Base-by-base conservation (phyloP, 176 grass and related monocot genomes). In the Cocos nucifera region DNA sequence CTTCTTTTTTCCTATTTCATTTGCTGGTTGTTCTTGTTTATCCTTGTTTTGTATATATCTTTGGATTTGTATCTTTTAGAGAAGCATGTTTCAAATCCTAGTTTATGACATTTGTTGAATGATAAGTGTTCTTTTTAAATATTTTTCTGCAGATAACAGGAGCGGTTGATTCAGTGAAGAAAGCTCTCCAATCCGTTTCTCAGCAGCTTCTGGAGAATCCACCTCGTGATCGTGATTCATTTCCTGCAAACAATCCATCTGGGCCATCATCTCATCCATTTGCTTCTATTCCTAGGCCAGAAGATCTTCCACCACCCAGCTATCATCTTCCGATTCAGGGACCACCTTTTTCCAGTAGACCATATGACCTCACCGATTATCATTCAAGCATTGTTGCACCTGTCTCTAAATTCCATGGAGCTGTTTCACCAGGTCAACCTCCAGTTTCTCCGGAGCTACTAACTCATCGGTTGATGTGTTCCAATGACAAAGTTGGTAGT, bases 401-500 rank as follows among this genome's bases (percentile, higher is more conserved):
- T 63, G 78, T 86, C 56, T 75, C 74, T 10, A 73, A 69, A 51
- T 84, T 79, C 55, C 76, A 67, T 72, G 82, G 89, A 72, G 54
- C 69, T 75, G 58, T 69, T 20, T 50, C 77, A 54, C 77, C 66
- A 2, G 72, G 80, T 19, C 80, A 84, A 62, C 64, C 59, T 27
- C 51, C 73, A 77, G 52, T 87, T 49, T 56, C 76, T 22, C 29
- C 72, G 57, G 84, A 98, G 66, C 30, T 59, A 50, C 79, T 92
- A 56, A 73, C 74, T 58, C 92, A 78, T 59, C 80, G 69, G 81
- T 70, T 98, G 75, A 56, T 98, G 35, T 98, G 93, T 58, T 79
- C 84, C 23, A 85, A 84, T 73, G 81, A 83, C 61, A 90, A 81
- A 67, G 93, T 89, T 53, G 93, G 87, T 53, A 75, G 81, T 58